Conservation (phyloP, 768 basidiomycete species). For the Tylopilus sp. region DNA sequence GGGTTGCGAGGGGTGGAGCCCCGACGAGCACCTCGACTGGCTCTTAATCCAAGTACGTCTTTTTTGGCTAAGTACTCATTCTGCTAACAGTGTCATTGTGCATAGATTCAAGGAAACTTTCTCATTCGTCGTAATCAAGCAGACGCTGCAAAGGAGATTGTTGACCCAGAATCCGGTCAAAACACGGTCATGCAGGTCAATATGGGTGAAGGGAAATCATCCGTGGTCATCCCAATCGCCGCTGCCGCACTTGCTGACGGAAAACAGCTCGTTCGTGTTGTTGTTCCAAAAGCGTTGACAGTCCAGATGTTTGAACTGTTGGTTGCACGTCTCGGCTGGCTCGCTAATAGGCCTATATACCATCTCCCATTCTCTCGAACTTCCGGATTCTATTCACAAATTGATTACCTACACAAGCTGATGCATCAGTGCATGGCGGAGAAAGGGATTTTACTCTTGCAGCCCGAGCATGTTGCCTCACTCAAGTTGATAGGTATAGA, state of each 20-base stretch:
- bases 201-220: no score
- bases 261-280: no score
- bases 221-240: no score
- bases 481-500: slow-evolving; percentile 36
- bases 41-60: slow-evolving; percentile 17
- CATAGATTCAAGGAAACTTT: no score
- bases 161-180: slow-evolving; percentile 28
- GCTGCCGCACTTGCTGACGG: no score
- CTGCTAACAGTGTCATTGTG: neutral
- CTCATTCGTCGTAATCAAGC: no score
- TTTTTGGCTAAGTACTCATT: neutral
- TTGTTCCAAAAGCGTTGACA: no score
- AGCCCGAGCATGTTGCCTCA: slow-evolving; percentile 52
- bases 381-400: slow-evolving; percentile 9
- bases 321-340: slow-evolving; percentile 36
- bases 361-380: slow-evolving; percentile 45
- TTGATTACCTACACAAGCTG: slow-evolving; percentile 26
- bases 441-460: slow-evolving; percentile 40
- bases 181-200: slow-evolving; percentile 39
- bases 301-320: slow-evolving; percentile 39
- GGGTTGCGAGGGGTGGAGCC: no score
- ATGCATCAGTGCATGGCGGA: slow-evolving; percentile 18
- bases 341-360: slow-evolving; percentile 26
- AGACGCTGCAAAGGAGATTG: slow-evolving; percentile 39
- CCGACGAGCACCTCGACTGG: no score